Evolutionary conservation across 2,329 filamentous ascomycete species (phyloP).

Genomic region (Talaromyces islandicus): DNA sequence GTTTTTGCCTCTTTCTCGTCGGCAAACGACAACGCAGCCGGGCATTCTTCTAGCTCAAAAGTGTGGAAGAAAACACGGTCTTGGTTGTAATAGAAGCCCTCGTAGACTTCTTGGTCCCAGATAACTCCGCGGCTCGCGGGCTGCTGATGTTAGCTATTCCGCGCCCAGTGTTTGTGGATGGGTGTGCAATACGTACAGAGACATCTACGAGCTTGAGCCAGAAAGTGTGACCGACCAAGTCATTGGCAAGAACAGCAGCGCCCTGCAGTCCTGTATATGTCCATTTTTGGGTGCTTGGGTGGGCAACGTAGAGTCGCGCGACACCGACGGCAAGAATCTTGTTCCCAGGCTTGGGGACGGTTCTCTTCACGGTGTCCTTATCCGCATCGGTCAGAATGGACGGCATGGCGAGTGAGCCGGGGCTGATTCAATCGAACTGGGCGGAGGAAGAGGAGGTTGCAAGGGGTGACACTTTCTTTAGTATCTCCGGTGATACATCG

Average conservation of each 20-base stretch:
- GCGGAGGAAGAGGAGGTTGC: constrained; percentile 22
- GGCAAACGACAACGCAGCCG: constrained; percentile 83
- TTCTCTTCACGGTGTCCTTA: constrained; percentile 92
- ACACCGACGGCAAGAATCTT: constrained; percentile 97
- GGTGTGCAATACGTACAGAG: constrained; percentile 59
- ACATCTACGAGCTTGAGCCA: constrained; percentile 98
- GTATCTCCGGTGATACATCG: constrained; percentile 16
- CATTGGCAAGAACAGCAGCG: constrained; percentile 84
- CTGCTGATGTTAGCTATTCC: constrained; percentile 36
- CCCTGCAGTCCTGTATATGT: constrained; percentile 90
- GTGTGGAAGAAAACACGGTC: constrained; percentile 97
- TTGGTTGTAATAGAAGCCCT: constrained; percentile 90
- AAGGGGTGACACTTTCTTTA: constrained; percentile 18
- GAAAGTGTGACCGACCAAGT: constrained; percentile 89
- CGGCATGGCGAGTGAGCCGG: constrained; percentile 41
- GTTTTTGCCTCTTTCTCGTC: constrained; percentile 97
- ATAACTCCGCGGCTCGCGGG: constrained; percentile 76
- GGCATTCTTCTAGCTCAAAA: constrained; percentile 89
- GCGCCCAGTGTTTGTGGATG: not conserved
- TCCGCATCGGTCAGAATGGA: constrained; percentile 82
- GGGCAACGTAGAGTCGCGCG: constrained; percentile 85
- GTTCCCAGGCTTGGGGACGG: constrained; percentile 88
- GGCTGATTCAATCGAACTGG: constrained; percentile 28
- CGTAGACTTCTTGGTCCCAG: constrained; percentile 97
- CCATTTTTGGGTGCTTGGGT: constrained; percentile 82